Base-by-base conservation (phyloP, 2,329 filamentous ascomycete species). In the Beauveria pseudobassiana region DNA sequence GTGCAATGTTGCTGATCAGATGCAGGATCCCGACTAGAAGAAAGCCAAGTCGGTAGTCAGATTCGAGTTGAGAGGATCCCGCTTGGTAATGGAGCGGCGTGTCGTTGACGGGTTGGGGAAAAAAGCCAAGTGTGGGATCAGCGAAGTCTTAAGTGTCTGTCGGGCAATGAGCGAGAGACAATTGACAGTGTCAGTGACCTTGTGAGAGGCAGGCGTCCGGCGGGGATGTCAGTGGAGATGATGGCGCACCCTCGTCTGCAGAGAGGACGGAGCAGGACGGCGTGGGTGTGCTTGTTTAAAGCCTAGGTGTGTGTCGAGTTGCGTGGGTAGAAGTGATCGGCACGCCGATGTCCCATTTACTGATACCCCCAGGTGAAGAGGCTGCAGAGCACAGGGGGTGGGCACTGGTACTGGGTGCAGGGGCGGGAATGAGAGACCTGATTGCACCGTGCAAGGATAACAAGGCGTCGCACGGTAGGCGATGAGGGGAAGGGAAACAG, bases 81-180 rank as follows among this genome's bases (percentile, higher is more conserved):
- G 22, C 28, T 52, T 49, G 49, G n/a, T 18, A 50, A 52, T 55
- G 30, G 55, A 54, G 46, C 43, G 51, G 56, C 46, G 50, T 59
- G 46, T 57, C 50, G 61, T 54, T 49, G 61, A 59, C 54, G 53
- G 53, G 61, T 58, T 54, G 55, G 56, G 56, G 53, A 51, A 57
- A 56, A 54, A 63, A 60, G 56, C 62, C 62, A 63, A 63, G 56
- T 63, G 73, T 78, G 80, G 81, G 81, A 83, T 83, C 81, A 82
- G 80, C 81, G 78, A 79, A 77, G 78, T 82, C 74, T 83, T 83
- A 83, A 81, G 80, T 82, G 79, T 78, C 76, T 69, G 68, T 68
- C 66, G 52, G 61, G 62, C 45, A 55, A 61, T 46, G 56, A 71
- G 69, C 69, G 67, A 71, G 65, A 68, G 70, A 69, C 70, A 71